Percentiles rank a stretch among this genome's conserved stretches.
Conservation (phyloP, 1,139 yeast genomes). For the Hansenula lynferdii region DNA sequence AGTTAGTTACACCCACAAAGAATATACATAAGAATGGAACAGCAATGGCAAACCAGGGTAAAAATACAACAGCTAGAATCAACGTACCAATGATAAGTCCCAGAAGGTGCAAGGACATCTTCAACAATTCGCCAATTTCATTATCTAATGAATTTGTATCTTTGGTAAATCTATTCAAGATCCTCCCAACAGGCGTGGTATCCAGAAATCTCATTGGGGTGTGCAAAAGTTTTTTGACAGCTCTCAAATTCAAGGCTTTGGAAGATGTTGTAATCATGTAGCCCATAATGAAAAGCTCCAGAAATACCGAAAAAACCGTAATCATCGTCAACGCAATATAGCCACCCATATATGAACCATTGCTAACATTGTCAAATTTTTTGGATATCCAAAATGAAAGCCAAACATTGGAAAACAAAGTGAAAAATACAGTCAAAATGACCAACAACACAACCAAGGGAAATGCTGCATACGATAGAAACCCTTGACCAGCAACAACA, state of each 20-base stretch:
- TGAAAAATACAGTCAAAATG: conserved; percentile 45
- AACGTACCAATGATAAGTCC: conserved; percentile 57
- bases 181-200: conserved; percentile 66
- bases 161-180: conserved; percentile 68
- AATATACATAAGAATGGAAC: conserved; percentile 49
- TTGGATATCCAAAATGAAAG: conserved; percentile 74
- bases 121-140: conserved; percentile 56
- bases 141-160: conserved; percentile 82
- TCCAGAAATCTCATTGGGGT: conserved; percentile 72
- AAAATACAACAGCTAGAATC: conserved; percentile 62
- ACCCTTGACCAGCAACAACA: conserved; percentile 39
- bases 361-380: conserved; percentile 34
- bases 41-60: conserved; percentile 76
- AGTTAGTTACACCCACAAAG: conserved; percentile 48
- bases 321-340: conserved; percentile 51
- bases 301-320: conserved; percentile 42
- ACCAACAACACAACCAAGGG: conserved; percentile 36
- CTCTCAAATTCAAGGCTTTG: conserved; percentile 38
- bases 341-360: conserved; percentile 64
- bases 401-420: conserved; percentile 71
- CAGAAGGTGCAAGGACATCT: conserved; percentile 43
- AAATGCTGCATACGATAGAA: conserved; percentile 31
- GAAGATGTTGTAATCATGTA: conserved; percentile 46
- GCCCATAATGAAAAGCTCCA: conserved; percentile 51
- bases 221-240: conserved; percentile 59